Evolutionary conservation across 1,284 basidiomycete genomes (phyloP).

Genomic region (Pascua sp.): DNA sequence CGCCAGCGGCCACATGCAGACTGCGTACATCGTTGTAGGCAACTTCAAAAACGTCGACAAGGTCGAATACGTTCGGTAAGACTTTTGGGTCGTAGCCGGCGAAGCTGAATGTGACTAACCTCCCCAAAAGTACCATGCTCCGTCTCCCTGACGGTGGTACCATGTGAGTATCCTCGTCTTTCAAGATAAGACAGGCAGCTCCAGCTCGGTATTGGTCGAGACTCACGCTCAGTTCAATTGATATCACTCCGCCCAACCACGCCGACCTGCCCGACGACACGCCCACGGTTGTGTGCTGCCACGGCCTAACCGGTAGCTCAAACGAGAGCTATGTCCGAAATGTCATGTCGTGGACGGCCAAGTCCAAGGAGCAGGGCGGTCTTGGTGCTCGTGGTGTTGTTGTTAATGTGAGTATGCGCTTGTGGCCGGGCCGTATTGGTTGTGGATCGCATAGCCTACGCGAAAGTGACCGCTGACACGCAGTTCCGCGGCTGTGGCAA

Average conservation of each 20-base stretch:
- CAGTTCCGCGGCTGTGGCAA: constrained; percentile 84
- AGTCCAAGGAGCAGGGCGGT: constrained; percentile 66
- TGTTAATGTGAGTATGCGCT: constrained; percentile 58
- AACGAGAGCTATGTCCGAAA: constrained; percentile 85
- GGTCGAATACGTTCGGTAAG: constrained; percentile 65
- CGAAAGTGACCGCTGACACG: neutral
- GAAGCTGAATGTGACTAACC: constrained; percentile 39
- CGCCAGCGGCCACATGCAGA: constrained; percentile 51
- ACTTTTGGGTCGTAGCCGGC: constrained; percentile 29
- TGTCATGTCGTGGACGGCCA: constrained; percentile 65
- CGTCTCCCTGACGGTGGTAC: constrained; percentile 67
- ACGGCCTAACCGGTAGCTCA: constrained; percentile 84
- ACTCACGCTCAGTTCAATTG: constrained; percentile 63
- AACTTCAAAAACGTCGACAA: constrained; percentile 67
- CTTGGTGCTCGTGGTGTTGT: constrained; percentile 84
- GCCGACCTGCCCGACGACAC: constrained; percentile 59
- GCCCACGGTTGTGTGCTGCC: constrained; percentile 72
- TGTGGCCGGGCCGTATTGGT: neutral
- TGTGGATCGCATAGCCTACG: neutral
- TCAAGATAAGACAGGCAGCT: neutral
- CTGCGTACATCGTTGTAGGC: constrained; percentile 50
- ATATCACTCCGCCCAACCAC: constrained; percentile 50
- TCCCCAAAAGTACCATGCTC: constrained; percentile 51
- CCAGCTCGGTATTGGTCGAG: constrained; percentile 43
- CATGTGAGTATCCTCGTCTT: constrained; percentile 52